Evolutionary conservation across 306 rosid species (phyloP), one percentile per base, ranked within the genome.

Genomic region (Ormosia semicastrata): DNA sequence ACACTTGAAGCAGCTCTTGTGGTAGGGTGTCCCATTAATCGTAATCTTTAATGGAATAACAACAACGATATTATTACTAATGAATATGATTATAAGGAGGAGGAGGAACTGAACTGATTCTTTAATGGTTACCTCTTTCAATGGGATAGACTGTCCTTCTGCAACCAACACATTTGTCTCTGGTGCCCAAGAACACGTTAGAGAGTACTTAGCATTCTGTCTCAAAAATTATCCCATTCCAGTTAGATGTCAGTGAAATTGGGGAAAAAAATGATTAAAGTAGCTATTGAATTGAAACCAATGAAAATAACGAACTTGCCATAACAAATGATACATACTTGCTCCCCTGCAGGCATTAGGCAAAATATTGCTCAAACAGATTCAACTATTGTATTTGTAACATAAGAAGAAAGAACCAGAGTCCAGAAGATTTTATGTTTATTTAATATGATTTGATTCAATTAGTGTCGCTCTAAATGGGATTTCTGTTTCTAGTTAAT

Each of bases 81-180:
- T 15, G 12, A 43, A 24, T 24, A 24, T 24, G 24, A 24, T 79
- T 34, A 75, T 12, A 53, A 30, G 17, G 7, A 47, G 4, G 6
- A 54, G 41, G 24, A 24, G 24, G 24, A 24, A 24, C 24, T 24
- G 24, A 24, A 24, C 24, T 24, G 24, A 24, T 24, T 24, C 24
- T 24, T 24, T 24, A 24, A 24, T 24, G 24, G 24, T 24, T 24
- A 24, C 24, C 24, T 24, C 24, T 24, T 24, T 24, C 97, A 6
- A 80, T 88, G 7, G 92, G 97, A 82, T 94, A 94, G 14, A 89
- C 97, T 0, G 92, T 93, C 89, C 91, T 91, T 39, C 73, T 76
- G 88, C 97, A 93, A 56, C 88, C 81, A 68, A 85, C 79, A 80
- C 98, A 95, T 86, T 88, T 93, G 43, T 93, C 98, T 88, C 65